phyloP scores from a whole-genome alignment of 345 rosid species.

The Alliaria petiolata region DNA sequence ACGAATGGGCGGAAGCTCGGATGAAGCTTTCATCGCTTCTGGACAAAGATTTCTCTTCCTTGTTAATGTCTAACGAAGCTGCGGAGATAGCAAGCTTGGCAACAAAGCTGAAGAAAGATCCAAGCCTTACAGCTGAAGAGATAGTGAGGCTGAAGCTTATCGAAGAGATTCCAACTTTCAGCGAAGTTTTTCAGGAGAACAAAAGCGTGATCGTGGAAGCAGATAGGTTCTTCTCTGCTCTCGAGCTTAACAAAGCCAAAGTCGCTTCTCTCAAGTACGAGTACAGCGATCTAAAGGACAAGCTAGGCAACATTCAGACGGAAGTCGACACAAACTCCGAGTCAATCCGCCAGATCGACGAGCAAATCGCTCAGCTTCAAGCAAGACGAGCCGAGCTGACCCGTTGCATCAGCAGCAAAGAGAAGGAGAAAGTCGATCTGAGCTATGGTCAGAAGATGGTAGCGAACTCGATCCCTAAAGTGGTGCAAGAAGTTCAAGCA shows the following conservation, averaged over 20 bases:
- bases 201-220: constrained; percentile 41
- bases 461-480: constrained; percentile 46
- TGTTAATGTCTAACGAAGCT: constrained; percentile 45
- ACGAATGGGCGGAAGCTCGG: constrained; percentile 52
- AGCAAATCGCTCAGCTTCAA: constrained; percentile 53
- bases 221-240: constrained; percentile 39
- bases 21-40: constrained; percentile 54
- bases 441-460: constrained; percentile 42
- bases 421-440: constrained; percentile 40
- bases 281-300: constrained; percentile 53
- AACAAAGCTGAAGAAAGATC: constrained; percentile 47
- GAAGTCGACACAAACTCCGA: constrained; percentile 42
- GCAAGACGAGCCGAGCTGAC: constrained; percentile 40
- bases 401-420: constrained; percentile 32
- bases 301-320: constrained; percentile 41
- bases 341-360: constrained; percentile 48
- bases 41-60: constrained; percentile 50
- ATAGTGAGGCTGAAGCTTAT: constrained; percentile 59
- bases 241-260: constrained; percentile 51
- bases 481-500: constrained; percentile 52
- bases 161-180: constrained; percentile 58
- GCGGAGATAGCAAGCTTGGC: constrained; percentile 45
- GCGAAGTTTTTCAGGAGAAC: constrained; percentile 53
- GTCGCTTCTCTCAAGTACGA: constrained; percentile 55
- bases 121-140: constrained; percentile 54